Conservation (phyloP, 169 alveolate genomes). For the Cryptosporidium parvum region DNA sequence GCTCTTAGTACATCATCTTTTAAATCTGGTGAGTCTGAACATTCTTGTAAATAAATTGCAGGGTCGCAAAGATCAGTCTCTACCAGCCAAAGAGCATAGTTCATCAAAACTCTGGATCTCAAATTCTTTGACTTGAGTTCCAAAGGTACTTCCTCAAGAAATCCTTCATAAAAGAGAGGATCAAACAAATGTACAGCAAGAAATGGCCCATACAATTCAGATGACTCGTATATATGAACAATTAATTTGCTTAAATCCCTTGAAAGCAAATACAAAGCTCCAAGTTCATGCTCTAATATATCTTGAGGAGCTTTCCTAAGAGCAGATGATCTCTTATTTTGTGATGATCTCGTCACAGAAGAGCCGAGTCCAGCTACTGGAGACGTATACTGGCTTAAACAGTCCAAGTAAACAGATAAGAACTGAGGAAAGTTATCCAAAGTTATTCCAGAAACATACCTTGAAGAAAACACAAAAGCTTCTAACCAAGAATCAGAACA, state of each 20-base stretch:
- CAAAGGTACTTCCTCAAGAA: slow-evolving; percentile 45
- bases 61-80: slow-evolving; percentile 76
- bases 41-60: slow-evolving; percentile 69
- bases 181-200: slow-evolving; percentile 59
- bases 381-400: neutral
- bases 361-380: neutral
- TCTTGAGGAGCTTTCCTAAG: slow-evolving; percentile 25
- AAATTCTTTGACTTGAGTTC: slow-evolving; percentile 57
- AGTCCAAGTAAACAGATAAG: slow-evolving; percentile 41
- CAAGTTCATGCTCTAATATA: slow-evolving; percentile 48
- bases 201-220: slow-evolving; percentile 62
- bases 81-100: slow-evolving; percentile 49
- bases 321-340: neutral
- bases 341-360: neutral
- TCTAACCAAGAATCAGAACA: slow-evolving; percentile 68
- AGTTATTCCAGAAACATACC: slow-evolving; percentile 48
- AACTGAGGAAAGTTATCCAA: slow-evolving; percentile 49
- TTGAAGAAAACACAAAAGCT: slow-evolving; percentile 61
- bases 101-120: slow-evolving; percentile 63
- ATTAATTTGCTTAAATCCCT: slow-evolving; percentile 34
- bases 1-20: slow-evolving; percentile 22
- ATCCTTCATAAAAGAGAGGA: slow-evolving; percentile 61
- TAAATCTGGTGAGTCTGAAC: slow-evolving; percentile 36
- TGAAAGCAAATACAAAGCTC: slow-evolving; percentile 60
- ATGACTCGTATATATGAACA: slow-evolving; percentile 43